A percentile compares a stretch with the other conserved stretches of the same genome.
phyloP scores from a whole-genome alignment of 2,329 filamentous ascomycete species.

The Alternaria postmessia region DNA sequence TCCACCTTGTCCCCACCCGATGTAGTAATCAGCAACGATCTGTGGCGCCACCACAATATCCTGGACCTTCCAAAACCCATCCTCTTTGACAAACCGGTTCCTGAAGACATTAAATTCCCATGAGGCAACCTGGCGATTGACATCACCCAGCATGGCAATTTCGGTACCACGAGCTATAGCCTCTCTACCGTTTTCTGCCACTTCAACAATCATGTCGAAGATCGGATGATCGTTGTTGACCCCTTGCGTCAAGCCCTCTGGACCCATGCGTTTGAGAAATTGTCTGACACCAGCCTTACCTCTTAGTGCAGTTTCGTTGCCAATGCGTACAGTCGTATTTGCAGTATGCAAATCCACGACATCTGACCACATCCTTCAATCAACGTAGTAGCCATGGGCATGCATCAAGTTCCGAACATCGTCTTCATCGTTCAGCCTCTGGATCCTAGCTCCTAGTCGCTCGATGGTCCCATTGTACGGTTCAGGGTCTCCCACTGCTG shows the following conservation, averaged over 20 bases:
- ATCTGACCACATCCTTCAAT: constrained; percentile 35
- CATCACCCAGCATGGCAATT: constrained; percentile 34
- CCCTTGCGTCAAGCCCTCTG: constrained; percentile 29
- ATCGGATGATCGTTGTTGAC: constrained; percentile 38
- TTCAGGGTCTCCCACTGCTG: constrained; percentile 11
- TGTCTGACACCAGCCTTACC: constrained; percentile 25
- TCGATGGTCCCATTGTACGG: constrained; percentile 10
- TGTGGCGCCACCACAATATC: constrained; percentile 28
- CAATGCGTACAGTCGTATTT: constrained; percentile 19
- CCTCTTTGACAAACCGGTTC: constrained; percentile 30
- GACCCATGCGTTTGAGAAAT: constrained; percentile 32
- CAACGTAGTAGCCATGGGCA: constrained; percentile 34
- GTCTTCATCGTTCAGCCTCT: constrained; percentile 34
- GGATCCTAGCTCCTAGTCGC: constrained; percentile 23
- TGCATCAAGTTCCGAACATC: constrained; percentile 36
- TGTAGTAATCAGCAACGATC: constrained; percentile 34
- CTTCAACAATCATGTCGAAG: constrained; percentile 35
- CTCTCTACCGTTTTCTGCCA: constrained; percentile 22
- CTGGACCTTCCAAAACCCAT: constrained; percentile 27
- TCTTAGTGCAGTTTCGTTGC: constrained; percentile 12
- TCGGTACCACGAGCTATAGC: constrained; percentile 33
- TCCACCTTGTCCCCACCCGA: constrained; percentile 32
- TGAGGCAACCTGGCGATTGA: constrained; percentile 23
- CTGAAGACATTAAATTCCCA: constrained; percentile 41
- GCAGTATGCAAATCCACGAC: constrained; percentile 27